Base-by-base conservation (phyloP, 805 yeast species). In the Myxozyma monticola region DNA sequence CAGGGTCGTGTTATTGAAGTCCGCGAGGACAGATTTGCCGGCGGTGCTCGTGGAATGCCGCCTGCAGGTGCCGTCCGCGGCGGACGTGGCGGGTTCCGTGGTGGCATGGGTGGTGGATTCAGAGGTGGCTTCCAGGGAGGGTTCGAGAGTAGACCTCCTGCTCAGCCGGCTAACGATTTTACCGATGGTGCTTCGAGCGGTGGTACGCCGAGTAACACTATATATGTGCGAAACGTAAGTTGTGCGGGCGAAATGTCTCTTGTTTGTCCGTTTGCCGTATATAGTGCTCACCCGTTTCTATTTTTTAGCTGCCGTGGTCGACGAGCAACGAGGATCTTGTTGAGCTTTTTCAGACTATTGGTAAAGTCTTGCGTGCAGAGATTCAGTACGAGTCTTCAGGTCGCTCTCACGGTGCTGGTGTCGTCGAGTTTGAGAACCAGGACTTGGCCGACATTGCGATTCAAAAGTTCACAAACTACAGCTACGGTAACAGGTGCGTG, bases 301-400 rank as follows among this genome's bases (percentile, higher is more conserved):
- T n/a, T 35, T 24, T 41, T 9, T 20, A 53, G 57, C 73, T 91
- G 64, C 98, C 98, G 26, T 88, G 80, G 76, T 84, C 89, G 45
- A 90, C 97, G n/a, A 80, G 88, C 28, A 82, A 83, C 59, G 82
- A 84, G 50, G 97, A 91, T 68, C 76, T 91, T 58, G 79, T 75
- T 57, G 96, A 90, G 59, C 76, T 91, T 51, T 90, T 90, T 66
- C 91, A 84, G 65, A 84, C 91, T 31, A 79, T 89, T 47, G 96
- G 96, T 20, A 71, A 77, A 42, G 88, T 91, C 15, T 72, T 69
- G 35, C 76, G 76, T 37, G 96, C 96, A 18, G 95, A 88, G 66
- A 75, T 91, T 54, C 87, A 82, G 66, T 78, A 68, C 61, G 77
- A 76, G 57, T 65, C 73, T 3, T 69, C 70, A 31, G 91, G 91